Evolutionary conservation across 2,329 filamentous ascomycete species (phyloP), one percentile per base, ranked within the genome.

Genomic region (Sodiomyces alkalinus): DNA sequence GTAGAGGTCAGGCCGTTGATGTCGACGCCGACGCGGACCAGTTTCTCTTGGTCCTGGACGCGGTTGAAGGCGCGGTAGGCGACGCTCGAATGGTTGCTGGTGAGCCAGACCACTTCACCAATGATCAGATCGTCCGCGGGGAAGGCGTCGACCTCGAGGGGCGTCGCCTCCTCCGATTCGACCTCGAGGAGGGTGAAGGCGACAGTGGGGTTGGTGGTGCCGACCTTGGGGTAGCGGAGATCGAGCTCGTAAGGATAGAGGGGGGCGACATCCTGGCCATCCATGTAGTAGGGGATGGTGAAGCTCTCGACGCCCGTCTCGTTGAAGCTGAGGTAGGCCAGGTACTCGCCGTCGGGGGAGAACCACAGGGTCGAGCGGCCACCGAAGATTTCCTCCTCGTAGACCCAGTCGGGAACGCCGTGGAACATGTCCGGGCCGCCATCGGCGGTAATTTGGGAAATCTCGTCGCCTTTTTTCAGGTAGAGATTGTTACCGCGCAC

Each of bases 271-370:
- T 63, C 48, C 33, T 68, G 48, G 32, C 61, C 55, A 29, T 68
- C 57, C 65, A 75, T 76, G 46, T 71, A 80, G 47, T 77, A 79
- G 0, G 71, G 69, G 8, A 80, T 60, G 0, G 63, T 69, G 46
- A 69, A 79, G 1, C 72, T 77, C 3, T 60, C 63, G 6, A 80
- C 75, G 1, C 72, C 74, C 1, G 73, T 77, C 55, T 80, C 73
- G 48, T 98, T 90, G 5, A 90, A 98, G 17, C 85, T 76, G 34
- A 98, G 59, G 50, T 93, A 98, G 14, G 90, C 83, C 33, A 98
- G 56, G 47, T 80, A 92, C 42, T 83, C 78, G 28, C 86, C 90
- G 48, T 92, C 82, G 19, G 76, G 68, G 19, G 83, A 87, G 86
- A 86, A 98, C 90, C 92, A 98, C 1, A 86, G 92, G 5, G 81